Percentiles rank a stretch among this genome's conserved stretches.
Evolutionary conservation across 495 filamentous ascomycete species (phyloP).

Genomic region (Xylaria venustula): DNA sequence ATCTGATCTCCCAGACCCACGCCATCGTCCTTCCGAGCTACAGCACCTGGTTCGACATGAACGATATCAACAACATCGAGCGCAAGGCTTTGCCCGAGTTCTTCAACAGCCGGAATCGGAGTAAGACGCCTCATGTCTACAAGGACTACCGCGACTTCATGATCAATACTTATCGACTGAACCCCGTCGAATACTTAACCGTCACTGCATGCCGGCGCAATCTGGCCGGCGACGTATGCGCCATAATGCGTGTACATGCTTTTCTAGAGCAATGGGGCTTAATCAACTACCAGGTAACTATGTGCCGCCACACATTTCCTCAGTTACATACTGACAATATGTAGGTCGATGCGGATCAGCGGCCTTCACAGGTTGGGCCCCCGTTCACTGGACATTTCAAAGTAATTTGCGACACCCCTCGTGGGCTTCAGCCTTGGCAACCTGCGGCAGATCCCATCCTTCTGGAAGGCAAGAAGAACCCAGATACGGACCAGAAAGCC

Average conservation of each 20-base stretch:
- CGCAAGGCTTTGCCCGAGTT: slow-evolving; percentile 92
- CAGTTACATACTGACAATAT: slow-evolving; percentile 24
- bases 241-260: slow-evolving; percentile 96
- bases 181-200: slow-evolving; percentile 93
- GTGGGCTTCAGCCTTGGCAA: slow-evolving; percentile 91
- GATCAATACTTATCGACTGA: slow-evolving; percentile 97
- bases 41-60: slow-evolving; percentile 98
- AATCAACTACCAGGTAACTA: slow-evolving; percentile 96
- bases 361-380: slow-evolving; percentile 92
- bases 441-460: slow-evolving; percentile 74
- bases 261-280: slow-evolving; percentile 99
- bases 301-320: neutral
- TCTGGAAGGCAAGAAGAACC: slow-evolving; percentile 64
- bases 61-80: slow-evolving; percentile 81
- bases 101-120: slow-evolving; percentile 96
- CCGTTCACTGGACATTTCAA: slow-evolving; percentile 98
- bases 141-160: slow-evolving; percentile 99
- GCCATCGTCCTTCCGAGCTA: slow-evolving; percentile 95
- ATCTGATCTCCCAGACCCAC: slow-evolving; percentile 89
- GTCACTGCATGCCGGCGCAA: slow-evolving; percentile 97
- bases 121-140: slow-evolving; percentile 96
- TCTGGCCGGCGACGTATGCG: slow-evolving; percentile 94
- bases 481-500: slow-evolving; percentile 71
- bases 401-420: slow-evolving; percentile 88
- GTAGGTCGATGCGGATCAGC: slow-evolving; percentile 91